Evolutionary conservation across 1,284 basidiomycete genomes (phyloP), one percentile per base, ranked within the genome.

Genomic region (Rhodotorula sp.): DNA sequence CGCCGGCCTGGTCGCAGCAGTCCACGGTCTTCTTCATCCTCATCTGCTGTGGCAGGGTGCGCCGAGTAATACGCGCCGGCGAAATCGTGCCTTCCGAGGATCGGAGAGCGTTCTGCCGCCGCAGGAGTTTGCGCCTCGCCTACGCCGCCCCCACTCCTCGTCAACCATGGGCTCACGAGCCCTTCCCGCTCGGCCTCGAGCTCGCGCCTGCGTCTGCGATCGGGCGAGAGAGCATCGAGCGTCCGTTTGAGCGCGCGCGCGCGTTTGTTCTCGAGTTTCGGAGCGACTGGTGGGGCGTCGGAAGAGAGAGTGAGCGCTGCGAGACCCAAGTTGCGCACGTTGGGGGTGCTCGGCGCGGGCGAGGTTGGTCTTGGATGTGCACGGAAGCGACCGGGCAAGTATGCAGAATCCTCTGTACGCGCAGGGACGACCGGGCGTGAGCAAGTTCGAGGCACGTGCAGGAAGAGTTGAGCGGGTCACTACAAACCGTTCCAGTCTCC

Each of bases 1-100:
- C 80, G 80, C 59, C 81, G 73, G 2, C 79, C 79, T 4, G 85
- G 85, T 74, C 84, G 72, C n/a, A 79, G 69, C 62, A 71, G 48
- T 76, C 80, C 80, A 34, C 65, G 21, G 21, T 62, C 64, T 29
- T 62, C 64, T 52, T 78, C 74, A 10, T 68, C 62, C 52, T 60
- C 62, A 8, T 47, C 51, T 4, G 52, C 39, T 31, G n/a, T 51
- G 12, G 26, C 31, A 3, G n/a, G 12, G 5, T 23, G 49, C 4
- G 31, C 48, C 14, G 39, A 23, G 5, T 59, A n/a, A 14, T 26
- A 16, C 31, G 57, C 57, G 31, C 31, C 58, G 6, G 10, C 6
- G 3, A n/a, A 16, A 15, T 12, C 43, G 1, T n/a, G 21, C 21
- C 34, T 39, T 4, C 34, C 57, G 21, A 31, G 39, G n/a, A 21